Evolutionary conservation across 805 yeast genomes (phyloP).

Genomic region (Wickerhamomyces xylosicus): DNA sequence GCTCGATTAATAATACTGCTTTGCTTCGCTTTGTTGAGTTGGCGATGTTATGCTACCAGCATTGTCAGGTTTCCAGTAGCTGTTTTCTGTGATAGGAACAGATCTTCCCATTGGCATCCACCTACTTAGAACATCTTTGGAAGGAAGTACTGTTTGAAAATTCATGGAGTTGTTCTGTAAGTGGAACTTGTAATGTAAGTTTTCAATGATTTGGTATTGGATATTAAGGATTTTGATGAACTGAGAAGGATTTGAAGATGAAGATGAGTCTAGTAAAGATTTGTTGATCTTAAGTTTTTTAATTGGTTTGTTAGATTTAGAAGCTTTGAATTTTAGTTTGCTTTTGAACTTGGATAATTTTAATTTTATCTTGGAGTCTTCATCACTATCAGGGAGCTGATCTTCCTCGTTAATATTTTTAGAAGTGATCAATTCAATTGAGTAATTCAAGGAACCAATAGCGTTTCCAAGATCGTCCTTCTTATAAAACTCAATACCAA

Average conservation of each 20-base stretch:
- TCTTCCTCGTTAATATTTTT: conserved; percentile 3
- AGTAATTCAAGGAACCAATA: conserved; percentile 31
- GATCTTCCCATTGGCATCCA: conserved; percentile 17
- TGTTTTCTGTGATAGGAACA: conserved; percentile 12
- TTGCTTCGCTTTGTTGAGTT: too few relatives aligned
- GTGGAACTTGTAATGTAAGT: conserved; percentile 29
- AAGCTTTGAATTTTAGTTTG: conserved; percentile 7
- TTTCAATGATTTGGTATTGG: conserved; percentile 28
- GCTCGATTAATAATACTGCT: neutral
- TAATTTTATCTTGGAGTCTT: conserved; percentile 8
- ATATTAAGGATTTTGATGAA: conserved; percentile 6
- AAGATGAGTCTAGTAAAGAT: conserved; percentile 4
- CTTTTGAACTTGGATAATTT: conserved; percentile 10
- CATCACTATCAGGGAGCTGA: conserved; percentile 3
- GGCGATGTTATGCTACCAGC: neutral
- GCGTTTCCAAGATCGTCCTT: conserved; percentile 34
- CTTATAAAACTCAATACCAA: conserved; percentile 35
- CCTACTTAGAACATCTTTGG: conserved; percentile 8
- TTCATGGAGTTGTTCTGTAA: conserved; percentile 28
- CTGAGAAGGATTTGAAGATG: conserved; percentile 24
- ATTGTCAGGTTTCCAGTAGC: conserved; percentile 11
- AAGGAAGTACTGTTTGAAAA: conserved; percentile 11
- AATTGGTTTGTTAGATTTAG: conserved; percentile 2
- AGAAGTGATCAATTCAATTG: conserved; percentile 24
- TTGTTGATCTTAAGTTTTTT: conserved; percentile 6